Percentiles rank a stretch among this genome's conserved stretches.
Conservation (phyloP, 2,329 filamentous ascomycete genomes). For the Knoxdaviesia proteae region DNA sequence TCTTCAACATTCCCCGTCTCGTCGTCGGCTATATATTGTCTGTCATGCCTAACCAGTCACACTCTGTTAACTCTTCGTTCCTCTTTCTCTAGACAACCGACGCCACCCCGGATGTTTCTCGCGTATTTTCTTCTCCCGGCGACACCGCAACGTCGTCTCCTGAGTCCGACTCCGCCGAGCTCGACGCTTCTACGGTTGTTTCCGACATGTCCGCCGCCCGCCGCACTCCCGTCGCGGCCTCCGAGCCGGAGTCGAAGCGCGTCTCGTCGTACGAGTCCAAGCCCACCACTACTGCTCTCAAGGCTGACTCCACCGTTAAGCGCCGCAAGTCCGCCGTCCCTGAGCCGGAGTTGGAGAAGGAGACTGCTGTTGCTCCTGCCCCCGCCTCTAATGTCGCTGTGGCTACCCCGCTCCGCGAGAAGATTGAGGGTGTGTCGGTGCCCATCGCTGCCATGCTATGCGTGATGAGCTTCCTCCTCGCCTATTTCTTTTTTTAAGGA, state of each 20-base stretch:
- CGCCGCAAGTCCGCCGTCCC: constrained; percentile 2
- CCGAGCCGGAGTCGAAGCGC: constrained; percentile 1
- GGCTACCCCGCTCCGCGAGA: constrained; percentile 3
- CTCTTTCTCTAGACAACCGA: constrained; percentile 12
- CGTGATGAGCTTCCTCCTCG: constrained; percentile 76
- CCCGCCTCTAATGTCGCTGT: neutral
- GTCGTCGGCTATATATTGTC: neutral
- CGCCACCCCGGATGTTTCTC: constrained; percentile 21
- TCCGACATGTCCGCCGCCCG: constrained; percentile 3
- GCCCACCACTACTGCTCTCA: neutral
- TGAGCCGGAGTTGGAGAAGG: constrained; percentile 1
- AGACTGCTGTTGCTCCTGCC: neutral
- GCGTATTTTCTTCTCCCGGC: constrained; percentile 23
- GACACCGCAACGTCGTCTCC: constrained; percentile 13
- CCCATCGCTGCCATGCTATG: constrained; percentile 70
- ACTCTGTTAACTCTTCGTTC: constrained; percentile 1
- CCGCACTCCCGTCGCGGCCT: constrained; percentile 20
- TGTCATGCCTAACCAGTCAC: neutral
- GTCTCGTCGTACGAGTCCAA: neutral
- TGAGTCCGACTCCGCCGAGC: constrained; percentile 13
- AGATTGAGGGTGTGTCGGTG: constrained; percentile 57
- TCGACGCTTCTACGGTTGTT: constrained; percentile 12
- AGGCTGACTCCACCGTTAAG: constrained; percentile 2
- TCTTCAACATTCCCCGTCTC: neutral
- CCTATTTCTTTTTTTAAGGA: constrained; percentile 82